Evolutionary conservation across 495 filamentous ascomycete species (phyloP).

Genomic region (Beverwykella pulmonaria): DNA sequence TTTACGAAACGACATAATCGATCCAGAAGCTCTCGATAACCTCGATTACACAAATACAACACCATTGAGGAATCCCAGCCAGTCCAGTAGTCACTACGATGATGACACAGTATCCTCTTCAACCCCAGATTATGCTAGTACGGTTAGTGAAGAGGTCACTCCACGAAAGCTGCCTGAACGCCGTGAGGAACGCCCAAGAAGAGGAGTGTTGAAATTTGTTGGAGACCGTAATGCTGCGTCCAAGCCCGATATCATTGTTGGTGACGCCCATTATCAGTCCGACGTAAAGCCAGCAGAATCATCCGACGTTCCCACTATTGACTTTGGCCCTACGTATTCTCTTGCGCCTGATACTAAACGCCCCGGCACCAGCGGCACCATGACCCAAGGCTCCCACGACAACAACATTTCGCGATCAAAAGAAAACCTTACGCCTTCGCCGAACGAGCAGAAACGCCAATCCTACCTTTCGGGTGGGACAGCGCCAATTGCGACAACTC

Average conservation of each 20-base stretch:
- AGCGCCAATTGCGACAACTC: conserved; percentile 31
- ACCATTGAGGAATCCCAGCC: conserved; percentile 16
- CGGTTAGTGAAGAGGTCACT: conserved; percentile 36
- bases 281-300: conserved; percentile 34
- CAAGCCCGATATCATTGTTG: conserved; percentile 59
- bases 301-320: conserved; percentile 70
- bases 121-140: conserved; percentile 53
- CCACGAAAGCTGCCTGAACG: conserved; percentile 28
- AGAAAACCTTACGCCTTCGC: conserved; percentile 25
- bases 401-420: conserved; percentile 25
- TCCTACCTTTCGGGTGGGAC: conserved; percentile 28
- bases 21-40: conserved; percentile 64
- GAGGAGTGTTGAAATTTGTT: conserved; percentile 80
- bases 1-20: conserved; percentile 64
- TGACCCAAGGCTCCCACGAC: conserved; percentile 42
- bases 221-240: conserved; percentile 57
- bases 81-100: conserved; percentile 44
- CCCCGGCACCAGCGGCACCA: conserved; percentile 49
- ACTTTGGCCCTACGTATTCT: conserved; percentile 81
- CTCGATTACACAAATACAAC: conserved; percentile 36
- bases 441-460: conserved; percentile 26
- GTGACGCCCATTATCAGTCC: conserved; percentile 60
- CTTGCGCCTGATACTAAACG: conserved; percentile 54
- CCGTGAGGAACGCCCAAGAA: conserved; percentile 65
- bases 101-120: conserved; percentile 41